phyloP scores from a whole-genome alignment of 495 filamentous ascomycete genomes.

The Choiromyces venosus region DNA sequence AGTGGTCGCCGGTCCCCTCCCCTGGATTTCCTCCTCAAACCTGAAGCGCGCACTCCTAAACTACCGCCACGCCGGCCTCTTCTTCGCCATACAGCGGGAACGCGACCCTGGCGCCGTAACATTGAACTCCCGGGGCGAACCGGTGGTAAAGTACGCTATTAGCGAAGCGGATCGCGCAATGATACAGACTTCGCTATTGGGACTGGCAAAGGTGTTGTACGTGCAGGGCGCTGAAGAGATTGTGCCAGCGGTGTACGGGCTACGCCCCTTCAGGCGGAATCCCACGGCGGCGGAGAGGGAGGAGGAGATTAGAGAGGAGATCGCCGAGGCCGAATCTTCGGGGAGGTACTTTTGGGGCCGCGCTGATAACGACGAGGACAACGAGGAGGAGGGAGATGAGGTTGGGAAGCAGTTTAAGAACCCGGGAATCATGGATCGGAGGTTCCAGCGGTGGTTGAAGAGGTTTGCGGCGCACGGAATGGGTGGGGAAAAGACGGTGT shows the following conservation, averaged over 20 bases:
- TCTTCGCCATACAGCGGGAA: slow-evolving; percentile 67
- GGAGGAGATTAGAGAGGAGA: slow-evolving; percentile 18
- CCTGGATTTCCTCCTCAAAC: slow-evolving; percentile 10
- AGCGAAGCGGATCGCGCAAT: slow-evolving; percentile 60
- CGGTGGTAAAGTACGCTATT: slow-evolving; percentile 61
- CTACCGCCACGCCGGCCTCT: slow-evolving; percentile 54
- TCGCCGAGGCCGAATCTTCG: slow-evolving; percentile 26
- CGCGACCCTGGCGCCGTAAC: slow-evolving; percentile 67
- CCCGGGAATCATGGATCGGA: slow-evolving; percentile 59
- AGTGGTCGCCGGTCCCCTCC: slow-evolving; percentile 5
- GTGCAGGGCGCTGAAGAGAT: slow-evolving; percentile 74
- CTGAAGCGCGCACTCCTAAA: slow-evolving; percentile 62
- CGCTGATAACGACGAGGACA: slow-evolving; percentile 11
- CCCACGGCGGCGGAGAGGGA: slow-evolving; percentile 15
- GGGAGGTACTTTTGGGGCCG: slow-evolving; percentile 5
- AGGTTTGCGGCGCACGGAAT: slow-evolving; percentile 16
- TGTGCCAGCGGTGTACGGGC: slow-evolving; percentile 53
- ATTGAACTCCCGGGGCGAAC: slow-evolving; percentile 61
- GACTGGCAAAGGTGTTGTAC: slow-evolving; percentile 67
- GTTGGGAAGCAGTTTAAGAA: slow-evolving; percentile 32
- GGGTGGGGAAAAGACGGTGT: slow-evolving; percentile 13
- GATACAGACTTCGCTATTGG: slow-evolving; percentile 65
- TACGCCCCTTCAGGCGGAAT: slow-evolving; percentile 62
- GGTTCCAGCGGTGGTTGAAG: slow-evolving; percentile 30
- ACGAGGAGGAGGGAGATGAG: slow-evolving; percentile 30